Base-by-base conservation (phyloP, 1,139 yeast genomes). In the Kodamaea fungicola region DNA sequence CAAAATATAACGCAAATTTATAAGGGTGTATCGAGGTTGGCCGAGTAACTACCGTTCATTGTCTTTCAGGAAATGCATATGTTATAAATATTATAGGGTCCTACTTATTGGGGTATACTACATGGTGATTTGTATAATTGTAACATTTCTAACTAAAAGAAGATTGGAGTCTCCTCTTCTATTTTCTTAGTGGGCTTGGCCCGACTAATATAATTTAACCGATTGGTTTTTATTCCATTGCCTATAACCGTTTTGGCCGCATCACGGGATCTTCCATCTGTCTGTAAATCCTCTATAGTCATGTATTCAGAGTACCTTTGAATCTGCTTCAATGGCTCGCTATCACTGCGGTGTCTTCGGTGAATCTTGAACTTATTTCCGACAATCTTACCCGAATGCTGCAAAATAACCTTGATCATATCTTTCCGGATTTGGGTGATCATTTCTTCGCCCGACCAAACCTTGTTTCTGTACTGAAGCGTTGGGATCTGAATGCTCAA, bases 381-480 rank as follows among this genome's bases (percentile, higher is more conserved):
- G 39, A 89, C 68, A 42, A 90, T 76, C 46, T 83, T 78, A 5
- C 96, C 96, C 1, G 94, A 71, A 52, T 89, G 95, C 34, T 72
- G 76, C 37, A 89, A 61, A 28, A 89, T 77, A 12, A 81, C 70
- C 55, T 76, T 79, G 38, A 85, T 70, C 23, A 89, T 68, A 51
- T 85, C 90, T 48, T 78, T 82, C 54, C 81, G 77, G 36, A 88
- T 54, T 30, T 79, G 73, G 39, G 76, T 60, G 23, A 83, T 72
- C 33, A 88, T 67, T 42, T 89, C 97, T 45, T 83, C 78, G 35
- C 78, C 78, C 1, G 95, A 80, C 94, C 96, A 86, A 23, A 87
- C 65, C 62, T 80, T 81, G 57, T 87, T 76, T 32, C 57, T 58
- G 53, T 85, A 84, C 41, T 66, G 71, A 32, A 88, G 62, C n/a